Conservation (phyloP, 2,329 filamentous ascomycete genomes). For the Paecilomyces formosus region DNA sequence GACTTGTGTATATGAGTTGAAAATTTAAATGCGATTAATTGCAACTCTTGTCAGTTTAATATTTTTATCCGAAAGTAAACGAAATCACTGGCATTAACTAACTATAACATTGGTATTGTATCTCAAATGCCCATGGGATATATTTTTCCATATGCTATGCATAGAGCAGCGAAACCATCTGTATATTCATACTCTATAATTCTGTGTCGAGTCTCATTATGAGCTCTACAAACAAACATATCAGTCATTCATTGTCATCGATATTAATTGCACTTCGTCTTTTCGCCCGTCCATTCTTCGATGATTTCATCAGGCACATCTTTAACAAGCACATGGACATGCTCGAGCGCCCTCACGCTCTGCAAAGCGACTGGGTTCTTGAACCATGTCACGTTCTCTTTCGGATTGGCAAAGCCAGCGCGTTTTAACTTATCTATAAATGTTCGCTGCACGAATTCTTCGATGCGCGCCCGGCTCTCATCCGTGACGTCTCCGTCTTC, state of each 20-base stretch:
- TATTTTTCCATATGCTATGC: too few species aligned
- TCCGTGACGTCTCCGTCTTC: conserved; percentile 44
- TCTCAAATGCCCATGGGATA: not conserved
- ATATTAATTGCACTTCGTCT: not conserved
- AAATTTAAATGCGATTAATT: not conserved
- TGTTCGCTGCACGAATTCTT: conserved; percentile 41
- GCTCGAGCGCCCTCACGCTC: conserved; percentile 52
- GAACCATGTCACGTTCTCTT: conserved; percentile 53
- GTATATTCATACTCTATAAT: not conserved
- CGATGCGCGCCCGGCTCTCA: conserved; percentile 41
- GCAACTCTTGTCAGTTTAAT: not conserved
- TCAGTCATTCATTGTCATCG: not conserved
- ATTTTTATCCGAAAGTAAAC: not conserved
- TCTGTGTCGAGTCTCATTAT: not conserved
- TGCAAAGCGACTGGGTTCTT: conserved; percentile 57
- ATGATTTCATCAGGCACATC: conserved; percentile 40
- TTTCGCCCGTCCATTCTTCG: conserved; percentile 37
- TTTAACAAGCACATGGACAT: conserved; percentile 48
- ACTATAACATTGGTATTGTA: not conserved
- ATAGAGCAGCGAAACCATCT: too few species aligned
- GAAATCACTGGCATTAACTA: too few species aligned
- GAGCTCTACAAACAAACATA: not conserved
- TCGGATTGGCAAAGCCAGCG: conserved; percentile 23
- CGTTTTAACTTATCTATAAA: conserved; percentile 40
- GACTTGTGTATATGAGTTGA: not conserved